These are phyloP conservation scores for Aspergillus neotritici DNA, from an alignment of 2,329 filamentous ascomycete genomes.

Conservation along the genomic window DNA sequence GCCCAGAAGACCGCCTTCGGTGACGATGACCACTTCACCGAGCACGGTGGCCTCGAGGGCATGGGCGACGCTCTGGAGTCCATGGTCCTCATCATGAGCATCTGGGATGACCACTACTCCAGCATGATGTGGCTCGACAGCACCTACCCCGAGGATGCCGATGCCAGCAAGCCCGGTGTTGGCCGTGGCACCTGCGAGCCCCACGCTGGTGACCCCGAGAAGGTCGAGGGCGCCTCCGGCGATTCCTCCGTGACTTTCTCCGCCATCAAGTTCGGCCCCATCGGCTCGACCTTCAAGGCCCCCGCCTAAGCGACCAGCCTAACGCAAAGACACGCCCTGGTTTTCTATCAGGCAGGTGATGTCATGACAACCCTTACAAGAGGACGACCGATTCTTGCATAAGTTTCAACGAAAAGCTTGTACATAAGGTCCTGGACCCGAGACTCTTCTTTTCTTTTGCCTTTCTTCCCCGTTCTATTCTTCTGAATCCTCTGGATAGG, in stretches of 20 bases:
- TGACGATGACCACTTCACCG: constrained; percentile 49
- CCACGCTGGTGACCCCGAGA: constrained; percentile 47
- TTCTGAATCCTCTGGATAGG: too few species aligned
- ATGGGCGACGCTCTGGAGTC: constrained; percentile 51
- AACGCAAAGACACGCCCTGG: too few species aligned
- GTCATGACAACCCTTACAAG: too few species aligned
- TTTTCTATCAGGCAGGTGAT: too few species aligned
- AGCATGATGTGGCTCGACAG: constrained; percentile 72
- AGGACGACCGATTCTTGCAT: too few species aligned
- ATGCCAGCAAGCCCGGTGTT: constrained; percentile 42
- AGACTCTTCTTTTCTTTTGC: too few species aligned
- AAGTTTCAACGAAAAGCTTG: too few species aligned
- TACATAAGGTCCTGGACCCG: too few species aligned
- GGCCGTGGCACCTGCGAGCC: constrained; percentile 51
- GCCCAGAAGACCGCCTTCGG: constrained; percentile 52
- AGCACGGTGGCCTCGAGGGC: constrained; percentile 49
- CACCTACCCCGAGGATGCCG: constrained; percentile 50
- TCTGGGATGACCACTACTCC: constrained; percentile 60
- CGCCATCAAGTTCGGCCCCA: constrained; percentile 55
- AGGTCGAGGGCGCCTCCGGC: constrained; percentile 44
- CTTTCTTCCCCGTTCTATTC: too few species aligned
- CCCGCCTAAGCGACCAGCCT: constrained; percentile 1
- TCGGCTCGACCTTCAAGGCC: constrained; percentile 47
- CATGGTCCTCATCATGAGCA: constrained; percentile 58
- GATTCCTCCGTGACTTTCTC: constrained; percentile 51